Evolutionary conservation across 148 eudicot species (phyloP).

Genomic region (Diospyros kaki): DNA sequence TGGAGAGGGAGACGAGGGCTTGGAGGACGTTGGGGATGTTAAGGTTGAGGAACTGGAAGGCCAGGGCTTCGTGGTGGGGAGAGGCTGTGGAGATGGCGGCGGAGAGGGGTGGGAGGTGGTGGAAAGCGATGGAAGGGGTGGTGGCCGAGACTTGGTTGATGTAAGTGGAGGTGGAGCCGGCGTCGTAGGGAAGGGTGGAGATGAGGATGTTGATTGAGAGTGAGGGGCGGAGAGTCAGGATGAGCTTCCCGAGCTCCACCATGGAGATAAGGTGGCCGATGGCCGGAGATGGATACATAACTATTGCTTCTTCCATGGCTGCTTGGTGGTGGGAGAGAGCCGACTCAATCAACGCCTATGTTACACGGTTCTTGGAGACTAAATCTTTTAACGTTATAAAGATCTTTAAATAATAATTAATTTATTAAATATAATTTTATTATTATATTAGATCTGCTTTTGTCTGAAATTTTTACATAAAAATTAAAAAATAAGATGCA

Average conservation of each 20-base stretch:
- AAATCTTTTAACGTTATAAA: too few relatives aligned
- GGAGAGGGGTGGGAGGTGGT: constrained; percentile 27
- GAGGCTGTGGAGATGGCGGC: constrained; percentile 20
- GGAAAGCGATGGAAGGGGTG: constrained; percentile 29
- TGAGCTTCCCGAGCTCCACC: constrained; percentile 32
- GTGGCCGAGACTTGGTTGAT: constrained; percentile 10
- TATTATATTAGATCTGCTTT: too few relatives aligned
- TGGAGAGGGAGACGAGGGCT: constrained; percentile 27
- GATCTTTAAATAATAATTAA: too few relatives aligned
- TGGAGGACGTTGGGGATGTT: constrained; percentile 22
- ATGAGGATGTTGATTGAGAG: constrained; percentile 28
- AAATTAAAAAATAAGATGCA: too few relatives aligned
- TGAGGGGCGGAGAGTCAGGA: constrained; percentile 22
- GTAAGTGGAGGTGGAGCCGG: constrained; percentile 23
- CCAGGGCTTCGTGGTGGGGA: constrained; percentile 10
- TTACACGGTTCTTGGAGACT: too few relatives aligned
- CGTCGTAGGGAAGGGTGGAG: constrained; percentile 15
- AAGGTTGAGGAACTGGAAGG: constrained; percentile 23
- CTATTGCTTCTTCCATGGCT: constrained; percentile 13
- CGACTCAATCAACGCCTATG: too few relatives aligned
- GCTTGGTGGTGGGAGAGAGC: not conserved
- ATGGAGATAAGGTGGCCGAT: constrained; percentile 38
- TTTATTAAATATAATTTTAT: too few relatives aligned
- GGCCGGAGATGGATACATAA: constrained; percentile 32
- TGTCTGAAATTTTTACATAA: too few relatives aligned